Conservation (phyloP, 2,329 filamentous ascomycete genomes). For the Oidium heveae region DNA sequence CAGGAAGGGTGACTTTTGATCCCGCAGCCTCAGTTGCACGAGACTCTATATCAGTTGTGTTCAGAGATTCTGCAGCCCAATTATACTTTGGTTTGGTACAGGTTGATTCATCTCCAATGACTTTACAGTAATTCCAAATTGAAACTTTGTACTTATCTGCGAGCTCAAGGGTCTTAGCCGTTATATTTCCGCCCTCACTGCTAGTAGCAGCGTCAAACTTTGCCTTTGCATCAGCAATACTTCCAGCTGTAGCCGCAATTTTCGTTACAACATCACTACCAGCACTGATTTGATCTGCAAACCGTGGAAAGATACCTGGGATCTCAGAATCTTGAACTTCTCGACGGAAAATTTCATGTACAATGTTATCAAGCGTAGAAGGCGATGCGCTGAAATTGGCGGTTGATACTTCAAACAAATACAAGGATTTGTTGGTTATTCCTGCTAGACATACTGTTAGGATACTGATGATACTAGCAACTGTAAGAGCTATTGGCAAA, state of each 20-base stretch:
- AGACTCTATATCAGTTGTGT: slow-evolving; percentile 34
- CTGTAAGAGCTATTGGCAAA: slow-evolving; percentile 59
- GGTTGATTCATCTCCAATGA: slow-evolving; percentile 21
- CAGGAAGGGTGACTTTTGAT: slow-evolving; percentile 37
- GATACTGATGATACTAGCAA: slow-evolving; percentile 49
- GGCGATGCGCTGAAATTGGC: slow-evolving; percentile 24
- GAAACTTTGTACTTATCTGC: slow-evolving; percentile 57
- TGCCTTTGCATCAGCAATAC: background rate
- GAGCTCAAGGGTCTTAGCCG: slow-evolving; percentile 27
- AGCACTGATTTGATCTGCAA: too few relatives aligned
- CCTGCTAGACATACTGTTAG: slow-evolving; percentile 30
- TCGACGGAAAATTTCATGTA: slow-evolving; percentile 2
- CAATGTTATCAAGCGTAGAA: slow-evolving; percentile 7
- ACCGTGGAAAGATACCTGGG: background rate
- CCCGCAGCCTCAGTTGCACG: slow-evolving; percentile 20
- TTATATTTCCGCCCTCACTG: slow-evolving; percentile 22
- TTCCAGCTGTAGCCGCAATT: background rate
- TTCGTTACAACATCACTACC: background rate
- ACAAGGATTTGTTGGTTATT: slow-evolving; percentile 28
- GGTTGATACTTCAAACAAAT: slow-evolving; percentile 35
- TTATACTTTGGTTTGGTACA: slow-evolving; percentile 50
- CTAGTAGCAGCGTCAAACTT: slow-evolving; percentile 9
- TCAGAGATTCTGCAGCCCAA: slow-evolving; percentile 53
- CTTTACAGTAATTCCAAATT: slow-evolving; percentile 71
- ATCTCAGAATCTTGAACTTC: slow-evolving; percentile 2